These are phyloP conservation scores for Hymenoscyphus fraxineus DNA, from an alignment of 2,329 filamentous ascomycete genomes.

Conservation along the genomic window DNA sequence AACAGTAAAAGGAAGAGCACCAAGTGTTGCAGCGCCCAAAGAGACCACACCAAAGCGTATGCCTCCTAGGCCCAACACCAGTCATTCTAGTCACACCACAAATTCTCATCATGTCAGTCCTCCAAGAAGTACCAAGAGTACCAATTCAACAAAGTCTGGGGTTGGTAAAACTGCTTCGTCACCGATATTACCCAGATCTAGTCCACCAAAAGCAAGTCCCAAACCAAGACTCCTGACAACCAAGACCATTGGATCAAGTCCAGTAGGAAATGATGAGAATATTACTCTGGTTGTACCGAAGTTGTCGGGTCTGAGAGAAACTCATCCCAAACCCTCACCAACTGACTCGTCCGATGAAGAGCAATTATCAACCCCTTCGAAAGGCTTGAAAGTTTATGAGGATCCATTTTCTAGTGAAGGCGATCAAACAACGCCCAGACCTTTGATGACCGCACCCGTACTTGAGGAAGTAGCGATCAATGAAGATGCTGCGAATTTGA, in stretches of 20 bases:
- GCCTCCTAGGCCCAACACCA: constrained; percentile 33
- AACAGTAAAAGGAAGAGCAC: constrained; percentile 43
- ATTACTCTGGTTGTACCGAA: constrained; percentile 51
- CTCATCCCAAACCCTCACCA: constrained; percentile 30
- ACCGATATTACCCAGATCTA: constrained; percentile 14
- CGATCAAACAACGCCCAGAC: constrained; percentile 45
- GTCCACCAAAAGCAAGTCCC: constrained; percentile 16
- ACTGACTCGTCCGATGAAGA: constrained; percentile 41
- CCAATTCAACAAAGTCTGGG: constrained; percentile 32
- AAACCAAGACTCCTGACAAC: constrained; percentile 21
- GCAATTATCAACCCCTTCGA: constrained; percentile 27
- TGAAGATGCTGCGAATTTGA: constrained; percentile 40
- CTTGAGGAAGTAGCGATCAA: constrained; percentile 60
- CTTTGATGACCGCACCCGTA: constrained; percentile 45
- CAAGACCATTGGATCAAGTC: constrained; percentile 35
- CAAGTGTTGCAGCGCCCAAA: constrained; percentile 42
- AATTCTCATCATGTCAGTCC: constrained; percentile 41
- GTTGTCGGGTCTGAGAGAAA: constrained; percentile 38
- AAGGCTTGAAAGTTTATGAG: constrained; percentile 53
- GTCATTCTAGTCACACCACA: constrained; percentile 34
- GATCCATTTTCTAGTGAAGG: constrained; percentile 52
- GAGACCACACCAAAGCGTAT: constrained; percentile 38
- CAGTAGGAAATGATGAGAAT: constrained; percentile 49
- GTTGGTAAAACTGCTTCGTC: constrained; percentile 25
- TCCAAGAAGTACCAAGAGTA: background rate